Base-by-base conservation (phyloP, 208 protist genomes). In the Leishmania turanica region DNA sequence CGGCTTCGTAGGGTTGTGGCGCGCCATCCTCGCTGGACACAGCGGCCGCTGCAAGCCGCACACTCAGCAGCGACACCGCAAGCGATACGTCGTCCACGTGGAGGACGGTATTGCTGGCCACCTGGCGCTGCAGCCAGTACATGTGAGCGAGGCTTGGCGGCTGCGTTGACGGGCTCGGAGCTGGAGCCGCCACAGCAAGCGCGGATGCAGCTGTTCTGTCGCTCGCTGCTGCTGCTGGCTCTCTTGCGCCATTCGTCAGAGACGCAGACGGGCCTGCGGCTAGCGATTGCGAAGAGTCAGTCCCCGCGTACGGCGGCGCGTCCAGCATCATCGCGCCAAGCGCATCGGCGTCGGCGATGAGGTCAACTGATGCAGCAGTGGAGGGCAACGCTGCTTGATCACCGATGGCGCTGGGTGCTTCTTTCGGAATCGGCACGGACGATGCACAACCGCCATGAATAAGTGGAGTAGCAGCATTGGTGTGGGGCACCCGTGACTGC, bases 101-200 rank as follows among this genome's bases (percentile, higher is more conserved):
- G 45, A 91, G 69, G 27, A 96, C 77, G n/a, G 86, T 77, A 62
- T 85, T 84, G 9, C 88, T 82, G 34, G 92, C 91, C 5, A 97
- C 83, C 69, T 96, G 90, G 13, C 94, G 89, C 88, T 97, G 94
- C 72, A 97, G 85, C 92, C 94, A 97, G 69, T 94, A 89, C 15
- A 91, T 75, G 72, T 97, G 91, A 5, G 77, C 88, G 40, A 96
- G 74, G 13, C 86, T 89, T 27, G 90, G 89, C 42, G 90, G 82
- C 37, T 45, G 69, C 34, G 65, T 21, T 34, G 31, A 19, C 34
- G 34, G 75, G 49, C 54, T 51, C 8, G 40, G 53, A 19, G 24
- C 37, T n/a, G 56, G 9, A 27, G 19, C 51, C 21, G 40, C 53
- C 74, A 64, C 56, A 34, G 74, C 31, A 47, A 34, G 11, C 31